These are phyloP conservation scores for Albizia julibrissin DNA, from an alignment of 306 rosid species.

Conservation along the genomic window DNA sequence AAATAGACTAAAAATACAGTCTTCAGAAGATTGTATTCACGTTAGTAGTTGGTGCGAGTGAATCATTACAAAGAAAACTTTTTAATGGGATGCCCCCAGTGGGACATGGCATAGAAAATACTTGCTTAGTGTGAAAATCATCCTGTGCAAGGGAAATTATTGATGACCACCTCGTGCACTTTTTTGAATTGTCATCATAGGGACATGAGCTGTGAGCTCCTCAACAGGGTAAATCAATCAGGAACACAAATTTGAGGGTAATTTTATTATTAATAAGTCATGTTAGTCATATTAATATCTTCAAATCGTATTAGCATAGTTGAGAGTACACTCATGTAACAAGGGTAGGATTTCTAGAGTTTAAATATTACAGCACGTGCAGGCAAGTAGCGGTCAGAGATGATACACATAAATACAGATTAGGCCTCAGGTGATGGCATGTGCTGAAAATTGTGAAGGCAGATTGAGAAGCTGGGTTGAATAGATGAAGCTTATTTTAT, in stretches of 20 bases:
- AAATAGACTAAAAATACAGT: background rate
- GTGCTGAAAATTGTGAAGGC: background rate
- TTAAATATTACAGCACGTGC: background rate
- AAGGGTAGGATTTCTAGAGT: background rate
- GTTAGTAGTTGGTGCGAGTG: background rate
- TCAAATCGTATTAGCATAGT: background rate
- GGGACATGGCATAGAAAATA: slow-evolving; percentile 11
- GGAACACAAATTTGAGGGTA: background rate
- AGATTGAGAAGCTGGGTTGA: background rate
- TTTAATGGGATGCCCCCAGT: background rate
- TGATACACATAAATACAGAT: background rate
- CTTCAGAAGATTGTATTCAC: background rate
- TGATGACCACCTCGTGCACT: background rate
- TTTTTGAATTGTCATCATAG: background rate
- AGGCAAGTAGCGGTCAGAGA: background rate
- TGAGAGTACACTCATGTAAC: background rate
- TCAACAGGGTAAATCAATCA: background rate
- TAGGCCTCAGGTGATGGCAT: background rate
- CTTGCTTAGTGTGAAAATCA: background rate
- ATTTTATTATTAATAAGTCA: background rate
- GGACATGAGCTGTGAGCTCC: background rate
- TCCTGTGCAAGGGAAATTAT: background rate
- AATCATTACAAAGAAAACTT: slow-evolving; percentile 18
- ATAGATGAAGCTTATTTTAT: background rate
- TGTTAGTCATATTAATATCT: background rate